Conservation (phyloP, 345 rosid species). For the Populus deltoides region DNA sequence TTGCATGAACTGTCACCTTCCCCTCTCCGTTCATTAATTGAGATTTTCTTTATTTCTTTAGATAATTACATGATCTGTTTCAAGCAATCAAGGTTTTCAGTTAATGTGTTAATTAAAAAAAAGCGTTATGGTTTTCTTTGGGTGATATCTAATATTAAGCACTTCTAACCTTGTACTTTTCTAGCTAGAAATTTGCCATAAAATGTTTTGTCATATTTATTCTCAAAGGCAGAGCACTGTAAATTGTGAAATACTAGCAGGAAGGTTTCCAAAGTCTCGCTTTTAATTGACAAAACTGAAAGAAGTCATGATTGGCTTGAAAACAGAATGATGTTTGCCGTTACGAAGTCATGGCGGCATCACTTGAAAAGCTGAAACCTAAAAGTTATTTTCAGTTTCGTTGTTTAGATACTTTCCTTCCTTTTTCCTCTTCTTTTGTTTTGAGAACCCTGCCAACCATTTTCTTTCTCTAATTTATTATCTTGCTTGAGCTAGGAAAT, state of each 20-base stretch:
- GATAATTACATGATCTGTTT: background rate
- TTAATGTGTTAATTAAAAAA: background rate
- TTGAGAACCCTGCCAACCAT: background rate
- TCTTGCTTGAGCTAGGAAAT: background rate
- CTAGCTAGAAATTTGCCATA: background rate
- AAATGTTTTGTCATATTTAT: background rate
- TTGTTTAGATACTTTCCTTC: background rate
- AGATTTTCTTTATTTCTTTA: background rate
- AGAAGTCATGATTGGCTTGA: background rate
- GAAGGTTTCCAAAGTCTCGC: background rate
- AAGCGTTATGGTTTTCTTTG: background rate
- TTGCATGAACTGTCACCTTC: background rate
- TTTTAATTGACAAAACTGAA: background rate
- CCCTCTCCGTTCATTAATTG: background rate
- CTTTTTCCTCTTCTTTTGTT: background rate
- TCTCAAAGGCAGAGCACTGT: background rate
- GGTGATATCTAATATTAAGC: background rate
- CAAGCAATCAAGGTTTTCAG: background rate
- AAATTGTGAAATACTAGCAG: background rate
- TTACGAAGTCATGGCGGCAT: background rate
- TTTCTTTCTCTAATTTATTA: background rate
- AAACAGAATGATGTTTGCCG: background rate
- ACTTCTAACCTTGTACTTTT: background rate
- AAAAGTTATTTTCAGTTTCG: background rate
- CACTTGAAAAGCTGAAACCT: background rate